Evolutionary conservation across 2,329 filamentous ascomycete species (phyloP).

Genomic region (Penicillium sp.): DNA sequence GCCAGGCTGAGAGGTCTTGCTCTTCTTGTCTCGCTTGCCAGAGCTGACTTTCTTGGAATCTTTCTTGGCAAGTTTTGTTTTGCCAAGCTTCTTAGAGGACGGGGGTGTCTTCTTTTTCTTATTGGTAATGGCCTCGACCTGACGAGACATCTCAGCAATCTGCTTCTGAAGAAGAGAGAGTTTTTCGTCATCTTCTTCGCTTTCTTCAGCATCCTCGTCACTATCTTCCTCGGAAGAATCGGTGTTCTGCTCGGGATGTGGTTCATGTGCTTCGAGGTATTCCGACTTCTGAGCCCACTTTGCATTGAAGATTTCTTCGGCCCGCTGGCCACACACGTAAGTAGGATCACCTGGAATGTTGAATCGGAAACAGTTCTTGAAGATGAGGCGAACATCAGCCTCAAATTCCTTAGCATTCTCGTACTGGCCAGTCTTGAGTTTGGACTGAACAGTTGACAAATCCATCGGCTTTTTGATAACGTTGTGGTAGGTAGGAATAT

Average conservation of each 20-base stretch:
- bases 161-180: slow-evolving; percentile 67
- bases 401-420: slow-evolving; percentile 81
- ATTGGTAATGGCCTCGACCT: slow-evolving; percentile 55
- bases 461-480: slow-evolving; percentile 98
- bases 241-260: slow-evolving; percentile 63
- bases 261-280: slow-evolving; percentile 75
- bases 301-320: slow-evolving; percentile 72
- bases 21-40: slow-evolving; percentile 50
- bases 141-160: slow-evolving; percentile 71
- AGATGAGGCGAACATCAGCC: slow-evolving; percentile 75
- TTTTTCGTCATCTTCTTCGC: slow-evolving; percentile 62
- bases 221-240: slow-evolving; percentile 66
- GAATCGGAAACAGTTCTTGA: slow-evolving; percentile 89
- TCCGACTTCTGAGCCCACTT: slow-evolving; percentile 76
- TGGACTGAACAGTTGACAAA: slow-evolving; percentile 73
- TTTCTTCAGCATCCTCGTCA: slow-evolving; percentile 69
- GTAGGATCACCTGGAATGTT: slow-evolving; percentile 78
- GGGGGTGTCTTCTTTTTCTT: slow-evolving; percentile 62
- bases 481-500: slow-evolving; percentile 89
- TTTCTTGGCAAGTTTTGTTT: slow-evolving; percentile 22
- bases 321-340: slow-evolving; percentile 66
- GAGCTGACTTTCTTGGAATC: slow-evolving; percentile 49
- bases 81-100: slow-evolving; percentile 49
- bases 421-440: slow-evolving; percentile 77
- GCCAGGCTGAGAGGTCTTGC: slow-evolving; percentile 42